These are phyloP conservation scores for Boehmeria nivea DNA, from an alignment of 306 rosid genomes.

Conservation along the genomic window DNA sequence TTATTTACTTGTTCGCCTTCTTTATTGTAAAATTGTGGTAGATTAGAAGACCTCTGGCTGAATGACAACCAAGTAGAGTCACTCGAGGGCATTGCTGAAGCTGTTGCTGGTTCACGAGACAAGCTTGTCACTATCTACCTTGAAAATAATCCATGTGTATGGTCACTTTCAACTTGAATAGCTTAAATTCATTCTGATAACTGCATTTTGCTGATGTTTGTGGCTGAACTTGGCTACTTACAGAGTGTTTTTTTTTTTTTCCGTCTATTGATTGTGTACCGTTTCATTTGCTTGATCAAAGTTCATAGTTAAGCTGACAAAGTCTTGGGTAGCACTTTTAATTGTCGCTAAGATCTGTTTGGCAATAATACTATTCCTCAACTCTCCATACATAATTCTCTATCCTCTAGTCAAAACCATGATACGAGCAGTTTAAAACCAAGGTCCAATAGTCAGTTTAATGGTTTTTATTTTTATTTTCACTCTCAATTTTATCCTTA, in stretches of 20 bases:
- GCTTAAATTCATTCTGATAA: neutral
- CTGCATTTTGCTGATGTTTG: neutral
- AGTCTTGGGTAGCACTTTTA: too few relatives aligned
- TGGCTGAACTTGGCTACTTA: neutral
- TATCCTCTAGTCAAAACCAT: too few relatives aligned
- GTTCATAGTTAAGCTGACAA: too few relatives aligned
- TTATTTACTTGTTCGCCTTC: neutral
- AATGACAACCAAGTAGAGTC: conserved; percentile 83
- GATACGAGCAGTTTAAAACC: too few relatives aligned
- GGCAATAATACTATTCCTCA: too few relatives aligned
- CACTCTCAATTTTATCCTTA: too few relatives aligned
- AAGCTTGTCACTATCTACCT: conserved; percentile 83
- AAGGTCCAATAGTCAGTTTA: too few relatives aligned
- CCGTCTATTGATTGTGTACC: neutral
- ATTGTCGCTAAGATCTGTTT: too few relatives aligned
- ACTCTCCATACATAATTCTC: too few relatives aligned
- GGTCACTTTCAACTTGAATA: conserved; percentile 23
- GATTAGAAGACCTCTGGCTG: conserved; percentile 95
- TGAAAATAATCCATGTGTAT: conserved; percentile 87
- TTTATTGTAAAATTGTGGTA: conserved; percentile 17
- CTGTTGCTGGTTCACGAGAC: conserved; percentile 73
- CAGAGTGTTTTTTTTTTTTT: neutral
- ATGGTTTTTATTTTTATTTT: too few relatives aligned
- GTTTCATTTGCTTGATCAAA: too few relatives aligned
- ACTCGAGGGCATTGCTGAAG: conserved; percentile 58